These are phyloP conservation scores for Mortierella sp. DNA, from an alignment of 371 early-diverging fungal species.

Conservation along the genomic window DNA sequence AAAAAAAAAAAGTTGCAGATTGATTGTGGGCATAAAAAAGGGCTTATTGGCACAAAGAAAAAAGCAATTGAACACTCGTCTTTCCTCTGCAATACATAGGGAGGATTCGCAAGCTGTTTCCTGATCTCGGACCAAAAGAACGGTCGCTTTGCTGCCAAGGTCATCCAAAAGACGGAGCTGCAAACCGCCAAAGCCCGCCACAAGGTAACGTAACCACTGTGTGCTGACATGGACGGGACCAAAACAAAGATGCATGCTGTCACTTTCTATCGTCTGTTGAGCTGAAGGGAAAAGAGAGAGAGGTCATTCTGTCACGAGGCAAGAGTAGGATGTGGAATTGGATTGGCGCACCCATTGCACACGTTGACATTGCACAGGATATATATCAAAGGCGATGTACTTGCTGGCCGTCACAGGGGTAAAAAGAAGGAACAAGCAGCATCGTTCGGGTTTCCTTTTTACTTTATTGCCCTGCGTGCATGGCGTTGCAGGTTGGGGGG, in stretches of 20 bases:
- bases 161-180: constrained; percentile 77
- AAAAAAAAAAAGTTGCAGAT: not conserved
- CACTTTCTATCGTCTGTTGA: not conserved
- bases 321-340: not conserved
- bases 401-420: not conserved
- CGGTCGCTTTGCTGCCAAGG: constrained; percentile 82
- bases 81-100: constrained; percentile 60
- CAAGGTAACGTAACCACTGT: constrained; percentile 63
- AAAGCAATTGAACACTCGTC: not conserved
- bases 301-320: constrained; percentile 10
- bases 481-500: not conserved
- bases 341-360: not conserved
- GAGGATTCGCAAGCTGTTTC: constrained; percentile 94
- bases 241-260: not conserved
- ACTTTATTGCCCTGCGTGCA: not conserved
- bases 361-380: not conserved
- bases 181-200: constrained; percentile 69
- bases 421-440: not conserved
- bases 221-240: not conserved
- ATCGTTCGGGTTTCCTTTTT: constrained; percentile 8
- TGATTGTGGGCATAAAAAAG: not conserved
- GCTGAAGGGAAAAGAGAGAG: not conserved
- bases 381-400: not conserved
- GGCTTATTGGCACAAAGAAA: not conserved
- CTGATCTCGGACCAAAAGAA: constrained; percentile 65